Base-by-base conservation (phyloP, 257 asterid genomes). In the Penstemon newberryi region DNA sequence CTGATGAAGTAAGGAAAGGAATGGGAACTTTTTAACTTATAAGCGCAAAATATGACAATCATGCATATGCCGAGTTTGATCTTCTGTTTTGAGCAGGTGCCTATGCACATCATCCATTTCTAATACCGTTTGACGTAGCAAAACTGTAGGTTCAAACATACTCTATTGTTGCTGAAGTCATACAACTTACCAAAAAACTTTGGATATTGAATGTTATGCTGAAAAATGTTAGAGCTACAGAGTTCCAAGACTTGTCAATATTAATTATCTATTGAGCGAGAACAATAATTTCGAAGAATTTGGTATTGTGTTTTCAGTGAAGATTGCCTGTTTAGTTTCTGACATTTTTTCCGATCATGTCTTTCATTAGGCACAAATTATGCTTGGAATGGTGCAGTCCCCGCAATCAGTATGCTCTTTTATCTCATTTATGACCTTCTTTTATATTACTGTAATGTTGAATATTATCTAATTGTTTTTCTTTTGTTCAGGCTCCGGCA, bases 361-460 rank as follows among this genome's bases (percentile, higher is more conserved):
- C 19, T 56, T 68, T 56, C 75, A 57, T 43, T 51, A 94, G 99
- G 99, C 96, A 37, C 99, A 94, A 77, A 87, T 94, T 63, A 89
- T 91, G 97, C 96, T 94, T 19, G 96, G 97, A 65, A 94, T 94
- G 99, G 95, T 94, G 84, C 90, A 84, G 75, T 74, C 96, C 57
- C 80, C 95, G 0, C 94, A 87, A 73, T 70, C 86, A 62, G 99
- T 94, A 89, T 70, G 87, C 77, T 57, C 66, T 47, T 63, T 66
- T 61, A 6, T 51, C 75, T 47, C 57, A 36, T 54, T 63, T 50
- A 42, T 63, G 8, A 56, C 18, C 43, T 55, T 70, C 11, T 64
- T 69, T 9, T 61, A 56, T 79, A 49, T 55, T 67, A 59, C 49
- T 78, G 63, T 39, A 40, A 60, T 25, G 33, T 25, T 25, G 33